These are phyloP conservation scores for Phaffomyces thermotolerans DNA, from an alignment of 805 yeast species.

Conservation along the genomic window DNA sequence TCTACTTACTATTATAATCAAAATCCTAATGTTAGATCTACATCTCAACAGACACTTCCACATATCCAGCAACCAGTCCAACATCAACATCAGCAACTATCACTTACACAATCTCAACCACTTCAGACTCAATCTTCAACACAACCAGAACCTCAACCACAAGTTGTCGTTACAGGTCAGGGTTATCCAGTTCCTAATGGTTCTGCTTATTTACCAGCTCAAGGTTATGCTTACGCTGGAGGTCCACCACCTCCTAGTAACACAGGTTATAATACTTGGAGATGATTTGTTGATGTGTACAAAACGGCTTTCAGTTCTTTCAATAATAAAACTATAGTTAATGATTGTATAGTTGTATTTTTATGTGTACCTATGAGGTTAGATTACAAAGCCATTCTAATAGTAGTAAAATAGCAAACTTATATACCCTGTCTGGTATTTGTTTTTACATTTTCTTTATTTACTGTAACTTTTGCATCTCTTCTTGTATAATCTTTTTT, in stretches of 20 bases:
- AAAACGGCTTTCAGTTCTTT: background rate
- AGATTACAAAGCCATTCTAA: too few species aligned
- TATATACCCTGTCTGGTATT: too few species aligned
- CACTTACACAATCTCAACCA: conserved; percentile 2
- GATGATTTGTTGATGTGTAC: conserved; percentile 3
- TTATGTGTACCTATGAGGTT: too few species aligned
- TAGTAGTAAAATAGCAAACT: too few species aligned
- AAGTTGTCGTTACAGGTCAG: conserved; percentile 2
- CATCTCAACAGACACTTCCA: background rate
- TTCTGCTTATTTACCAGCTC: conserved; percentile 22
- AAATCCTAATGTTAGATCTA: conserved; percentile 1
- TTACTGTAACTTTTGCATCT: too few species aligned
- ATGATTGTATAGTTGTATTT: too few species aligned
- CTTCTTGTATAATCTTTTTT: too few species aligned
- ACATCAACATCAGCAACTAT: background rate
- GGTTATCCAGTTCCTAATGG: conserved; percentile 1
- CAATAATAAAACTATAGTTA: background rate
- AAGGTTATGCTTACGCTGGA: conserved; percentile 28
- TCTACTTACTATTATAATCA: background rate
- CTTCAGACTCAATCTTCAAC: conserved; percentile 1
- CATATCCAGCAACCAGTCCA: background rate
- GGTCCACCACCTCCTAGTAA: conserved; percentile 11
- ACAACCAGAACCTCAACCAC: conserved; percentile 2
- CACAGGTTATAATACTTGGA: conserved; percentile 29
- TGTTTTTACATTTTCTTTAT: too few species aligned